These are phyloP conservation scores for Elsinoe fawcettii DNA, from an alignment of 2,329 filamentous ascomycete genomes.

Conservation along the genomic window DNA sequence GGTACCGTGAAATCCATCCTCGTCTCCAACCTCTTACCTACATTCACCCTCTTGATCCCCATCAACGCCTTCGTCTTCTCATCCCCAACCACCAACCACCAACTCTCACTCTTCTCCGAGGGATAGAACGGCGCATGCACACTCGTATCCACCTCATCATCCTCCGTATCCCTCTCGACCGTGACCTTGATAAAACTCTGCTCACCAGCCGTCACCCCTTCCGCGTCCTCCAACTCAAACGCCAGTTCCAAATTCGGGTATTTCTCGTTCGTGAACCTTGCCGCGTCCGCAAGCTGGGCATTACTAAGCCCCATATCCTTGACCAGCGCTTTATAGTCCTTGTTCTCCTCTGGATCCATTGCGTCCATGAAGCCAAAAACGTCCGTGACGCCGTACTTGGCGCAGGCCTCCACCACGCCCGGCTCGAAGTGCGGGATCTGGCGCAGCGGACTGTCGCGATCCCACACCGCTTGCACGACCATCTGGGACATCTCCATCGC, in stretches of 20 bases:
- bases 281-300: conserved; percentile 77
- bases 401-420: conserved; percentile 73
- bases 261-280: conserved; percentile 88
- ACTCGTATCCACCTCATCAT: conserved; percentile 66
- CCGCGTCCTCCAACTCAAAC: conserved; percentile 74
- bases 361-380: conserved; percentile 98
- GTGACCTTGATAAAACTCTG: conserved; percentile 76
- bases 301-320: conserved; percentile 72
- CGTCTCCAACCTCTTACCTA: conserved; percentile 68
- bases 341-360: conserved; percentile 92
- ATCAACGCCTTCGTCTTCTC: conserved; percentile 80
- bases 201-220: conserved; percentile 70
- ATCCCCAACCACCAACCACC: conserved; percentile 95
- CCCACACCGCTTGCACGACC: conserved; percentile 99
- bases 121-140: conserved; percentile 97
- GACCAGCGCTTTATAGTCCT: conserved; percentile 69
- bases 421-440: conserved; percentile 93
- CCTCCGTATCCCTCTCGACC: conserved; percentile 71
- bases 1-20: conserved; percentile 84
- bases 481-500: conserved; percentile 99
- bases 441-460: conserved; percentile 91
- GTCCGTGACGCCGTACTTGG: conserved; percentile 77
- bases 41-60: conserved; percentile 89
- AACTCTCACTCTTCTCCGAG: conserved; percentile 86
- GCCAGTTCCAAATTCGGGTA: conserved; percentile 93